Evolutionary conservation across 2,329 filamentous ascomycete species (phyloP).

Genomic region (Thielaviopsis punctulata): DNA sequence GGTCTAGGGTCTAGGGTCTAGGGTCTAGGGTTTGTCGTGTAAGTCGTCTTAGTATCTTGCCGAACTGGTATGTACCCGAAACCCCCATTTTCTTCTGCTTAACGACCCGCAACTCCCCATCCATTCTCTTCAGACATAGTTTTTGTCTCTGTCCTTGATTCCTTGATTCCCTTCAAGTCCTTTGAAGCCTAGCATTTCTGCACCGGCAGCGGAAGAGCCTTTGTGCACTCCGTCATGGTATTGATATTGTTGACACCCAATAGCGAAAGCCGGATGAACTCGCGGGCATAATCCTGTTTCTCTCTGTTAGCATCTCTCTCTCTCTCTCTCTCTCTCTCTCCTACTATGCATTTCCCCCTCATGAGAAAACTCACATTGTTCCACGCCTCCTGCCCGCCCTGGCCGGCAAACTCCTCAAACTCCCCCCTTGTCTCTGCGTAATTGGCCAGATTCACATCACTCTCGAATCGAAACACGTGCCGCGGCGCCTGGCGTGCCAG

Average conservation of each 20-base stretch:
- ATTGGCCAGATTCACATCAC: conserved; percentile 24
- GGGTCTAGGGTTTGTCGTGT: too few species aligned
- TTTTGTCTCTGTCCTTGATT: too few species aligned
- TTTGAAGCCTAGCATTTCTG: too few species aligned
- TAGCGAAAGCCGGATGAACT: conserved; percentile 35
- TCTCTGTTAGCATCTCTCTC: background rate
- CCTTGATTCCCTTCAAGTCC: too few species aligned
- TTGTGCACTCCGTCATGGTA: conserved; percentile 35
- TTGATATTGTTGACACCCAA: conserved; percentile 41
- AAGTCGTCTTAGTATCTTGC: too few species aligned
- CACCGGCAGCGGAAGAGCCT: conserved; percentile 27
- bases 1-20: too few species aligned
- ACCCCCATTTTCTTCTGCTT: too few species aligned
- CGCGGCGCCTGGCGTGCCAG: conserved; percentile 18
- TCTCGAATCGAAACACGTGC: conserved; percentile 25
- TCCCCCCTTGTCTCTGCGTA: conserved; percentile 21
- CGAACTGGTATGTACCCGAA: too few species aligned
- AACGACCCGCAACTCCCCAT: too few species aligned
- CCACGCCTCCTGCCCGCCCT: conserved; percentile 23
- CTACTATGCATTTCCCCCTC: too few species aligned
- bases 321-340: background rate
- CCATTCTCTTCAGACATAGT: too few species aligned
- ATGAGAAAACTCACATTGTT: conserved; percentile 21
- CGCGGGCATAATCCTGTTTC: conserved; percentile 29
- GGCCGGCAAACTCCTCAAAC: conserved; percentile 22